Percentiles rank a stretch among this genome's conserved stretches.
phyloP scores from a whole-genome alignment of 306 rosid genomes.

The Cucumis hystrix region DNA sequence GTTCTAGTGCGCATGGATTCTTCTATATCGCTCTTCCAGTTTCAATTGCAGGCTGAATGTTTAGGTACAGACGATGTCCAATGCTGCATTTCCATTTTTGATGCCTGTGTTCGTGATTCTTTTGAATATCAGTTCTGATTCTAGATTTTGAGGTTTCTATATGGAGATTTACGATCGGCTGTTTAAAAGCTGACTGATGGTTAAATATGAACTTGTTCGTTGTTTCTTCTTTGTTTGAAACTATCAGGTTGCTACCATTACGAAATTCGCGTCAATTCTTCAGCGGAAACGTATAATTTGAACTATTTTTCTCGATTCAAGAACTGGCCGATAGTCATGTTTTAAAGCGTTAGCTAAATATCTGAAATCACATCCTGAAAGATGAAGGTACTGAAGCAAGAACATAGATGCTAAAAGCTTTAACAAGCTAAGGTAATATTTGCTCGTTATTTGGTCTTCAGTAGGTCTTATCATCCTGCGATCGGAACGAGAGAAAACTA shows the following conservation, averaged over 20 bases:
- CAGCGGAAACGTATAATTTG: not conserved
- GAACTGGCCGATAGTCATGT: not conserved
- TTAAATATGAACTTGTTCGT: not conserved
- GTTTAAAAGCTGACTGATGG: not conserved
- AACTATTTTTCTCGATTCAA: not conserved
- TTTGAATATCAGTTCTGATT: not conserved
- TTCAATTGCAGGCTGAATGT: not conserved
- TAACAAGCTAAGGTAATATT: not conserved
- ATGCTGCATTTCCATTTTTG: not conserved
- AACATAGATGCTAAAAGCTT: not conserved
- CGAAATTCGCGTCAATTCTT: not conserved
- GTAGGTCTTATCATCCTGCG: not conserved
- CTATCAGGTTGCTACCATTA: not conserved
- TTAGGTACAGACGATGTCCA: not conserved
- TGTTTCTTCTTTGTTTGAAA: not conserved
- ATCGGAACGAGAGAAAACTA: not conserved
- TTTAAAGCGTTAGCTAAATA: not conserved
- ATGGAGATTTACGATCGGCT: not conserved
- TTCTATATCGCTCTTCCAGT: not conserved
- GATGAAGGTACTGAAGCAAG: not conserved
- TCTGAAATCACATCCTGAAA: not conserved
- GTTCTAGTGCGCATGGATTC: not conserved
- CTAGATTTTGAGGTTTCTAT: not conserved
- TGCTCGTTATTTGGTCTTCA: not conserved
- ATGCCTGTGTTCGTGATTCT: not conserved